Percentiles rank a stretch among this genome's conserved stretches.
Conservation (phyloP, 306 rosid species). For the Bauhinia variegata region DNA sequence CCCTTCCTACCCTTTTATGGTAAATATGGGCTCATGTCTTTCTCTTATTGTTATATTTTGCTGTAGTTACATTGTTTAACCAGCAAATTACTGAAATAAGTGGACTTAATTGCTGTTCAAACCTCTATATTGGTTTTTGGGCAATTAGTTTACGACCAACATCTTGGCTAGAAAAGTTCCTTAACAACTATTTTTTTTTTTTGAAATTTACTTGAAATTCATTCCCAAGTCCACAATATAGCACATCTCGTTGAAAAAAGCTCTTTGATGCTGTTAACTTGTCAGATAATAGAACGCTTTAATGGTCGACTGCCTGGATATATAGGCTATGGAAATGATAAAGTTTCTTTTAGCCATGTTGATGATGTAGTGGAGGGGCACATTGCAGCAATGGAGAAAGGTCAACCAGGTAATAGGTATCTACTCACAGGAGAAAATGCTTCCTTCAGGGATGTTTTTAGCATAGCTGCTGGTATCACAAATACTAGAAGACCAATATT, state of each 20-base stretch:
- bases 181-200: background rate
- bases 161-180: background rate
- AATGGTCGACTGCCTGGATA: conserved; percentile 88
- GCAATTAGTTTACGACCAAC: too few relatives aligned
- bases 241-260: background rate
- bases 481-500: conserved; percentile 60
- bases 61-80: background rate
- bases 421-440: conserved; percentile 89
- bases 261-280: conserved; percentile 24
- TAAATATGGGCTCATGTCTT: too few relatives aligned
- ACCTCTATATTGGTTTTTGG: background rate
- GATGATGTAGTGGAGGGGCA: conserved; percentile 91
- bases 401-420: conserved; percentile 71
- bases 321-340: conserved; percentile 70
- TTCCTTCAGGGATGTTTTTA: conserved; percentile 73
- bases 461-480: conserved; percentile 69
- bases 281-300: conserved; percentile 76
- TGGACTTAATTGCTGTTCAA: conserved; percentile 10
- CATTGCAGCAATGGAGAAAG: conserved; percentile 69
- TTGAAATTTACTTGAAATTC: background rate
- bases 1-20: too few relatives aligned
- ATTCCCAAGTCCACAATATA: conserved; percentile 2
- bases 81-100: background rate
- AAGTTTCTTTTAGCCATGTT: conserved; percentile 75
- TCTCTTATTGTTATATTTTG: background rate